Percentiles rank a stretch among this genome's conserved stretches.
phyloP scores from a whole-genome alignment of 2,329 filamentous ascomycete species.

The Sphaerulina musiva region DNA sequence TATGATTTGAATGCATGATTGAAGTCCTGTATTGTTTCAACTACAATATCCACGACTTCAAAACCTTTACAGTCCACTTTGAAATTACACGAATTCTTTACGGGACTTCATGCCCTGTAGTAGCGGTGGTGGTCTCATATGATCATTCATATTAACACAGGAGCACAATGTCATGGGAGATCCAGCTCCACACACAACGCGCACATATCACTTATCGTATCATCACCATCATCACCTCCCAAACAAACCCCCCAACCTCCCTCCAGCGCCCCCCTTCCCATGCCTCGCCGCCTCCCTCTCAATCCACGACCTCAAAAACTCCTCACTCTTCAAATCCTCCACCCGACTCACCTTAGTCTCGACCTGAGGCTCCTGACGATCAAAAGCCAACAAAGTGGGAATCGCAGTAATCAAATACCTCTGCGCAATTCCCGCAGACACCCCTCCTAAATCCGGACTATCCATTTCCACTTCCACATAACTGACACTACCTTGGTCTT shows the following conservation, averaged over 20 bases:
- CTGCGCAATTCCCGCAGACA: conserved; percentile 32
- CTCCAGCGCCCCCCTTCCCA: conserved; percentile 42
- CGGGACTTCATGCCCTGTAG: too few relatives aligned
- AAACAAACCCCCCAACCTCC: conserved; percentile 34
- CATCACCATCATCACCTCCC: conserved; percentile 18
- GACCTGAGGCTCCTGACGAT: conserved; percentile 45
- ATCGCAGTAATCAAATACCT: conserved; percentile 43
- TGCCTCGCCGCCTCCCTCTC: conserved; percentile 43
- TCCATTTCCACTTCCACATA: conserved; percentile 47
- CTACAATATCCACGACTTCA: too few relatives aligned
- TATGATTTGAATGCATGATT: too few relatives aligned
- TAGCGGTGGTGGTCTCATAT: too few relatives aligned
- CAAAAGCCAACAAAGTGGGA: conserved; percentile 47
- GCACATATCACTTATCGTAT: too few relatives aligned
- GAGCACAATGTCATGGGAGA: too few relatives aligned
- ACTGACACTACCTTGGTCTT: conserved; percentile 41
- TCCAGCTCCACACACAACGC: too few relatives aligned
- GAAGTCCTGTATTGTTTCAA: too few relatives aligned
- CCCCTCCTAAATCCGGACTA: conserved; percentile 37
- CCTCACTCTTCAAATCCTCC: conserved; percentile 42
- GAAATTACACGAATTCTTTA: too few relatives aligned
- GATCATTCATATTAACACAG: too few relatives aligned
- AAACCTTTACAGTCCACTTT: too few relatives aligned
- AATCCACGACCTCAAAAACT: conserved; percentile 44
- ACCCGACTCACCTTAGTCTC: conserved; percentile 41